phyloP scores from a whole-genome alignment of 2,329 filamentous ascomycete species.

The Didymosphaeria variabile region DNA sequence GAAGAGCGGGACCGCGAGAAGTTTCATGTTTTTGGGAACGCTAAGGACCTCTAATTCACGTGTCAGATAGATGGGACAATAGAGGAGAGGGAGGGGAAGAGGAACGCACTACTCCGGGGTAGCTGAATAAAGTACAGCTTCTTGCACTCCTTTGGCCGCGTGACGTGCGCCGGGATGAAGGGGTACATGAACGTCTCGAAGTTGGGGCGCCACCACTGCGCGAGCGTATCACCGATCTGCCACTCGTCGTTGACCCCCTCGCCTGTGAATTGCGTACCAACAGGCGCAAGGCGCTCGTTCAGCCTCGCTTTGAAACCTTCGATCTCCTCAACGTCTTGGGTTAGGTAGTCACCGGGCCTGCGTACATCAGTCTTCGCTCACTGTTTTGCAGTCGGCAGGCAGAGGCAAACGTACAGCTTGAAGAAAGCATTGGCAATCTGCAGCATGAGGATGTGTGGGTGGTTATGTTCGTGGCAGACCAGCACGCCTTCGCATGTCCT shows the following conservation, averaged over 20 bases:
- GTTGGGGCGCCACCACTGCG: slow-evolving; percentile 98
- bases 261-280: slow-evolving; percentile 81
- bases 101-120: slow-evolving; percentile 80
- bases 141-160: slow-evolving; percentile 97
- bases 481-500: slow-evolving; percentile 96
- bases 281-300: slow-evolving; percentile 91
- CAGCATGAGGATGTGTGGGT: slow-evolving; percentile 97
- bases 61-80: slow-evolving; percentile 27
- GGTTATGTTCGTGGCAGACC: slow-evolving; percentile 98
- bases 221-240: slow-evolving; percentile 92
- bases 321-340: slow-evolving; percentile 86
- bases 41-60: slow-evolving; percentile 79
- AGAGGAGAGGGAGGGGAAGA: not conserved
- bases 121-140: slow-evolving; percentile 98
- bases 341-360: slow-evolving; percentile 92
- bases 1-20: slow-evolving; percentile 94
- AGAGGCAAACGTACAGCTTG: slow-evolving; percentile 72
- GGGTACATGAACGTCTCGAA: slow-evolving; percentile 99
- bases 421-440: slow-evolving; percentile 99
- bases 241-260: slow-evolving; percentile 92
- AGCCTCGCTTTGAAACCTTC: slow-evolving; percentile 93
- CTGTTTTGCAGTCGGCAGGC: not conserved
- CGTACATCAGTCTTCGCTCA: not conserved
- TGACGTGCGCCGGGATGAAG: slow-evolving; percentile 95
- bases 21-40: slow-evolving; percentile 99